Percentiles rank a stretch among this genome's conserved stretches.
Conservation (phyloP, 331 rosid species). For the Dryas integrifolia region DNA sequence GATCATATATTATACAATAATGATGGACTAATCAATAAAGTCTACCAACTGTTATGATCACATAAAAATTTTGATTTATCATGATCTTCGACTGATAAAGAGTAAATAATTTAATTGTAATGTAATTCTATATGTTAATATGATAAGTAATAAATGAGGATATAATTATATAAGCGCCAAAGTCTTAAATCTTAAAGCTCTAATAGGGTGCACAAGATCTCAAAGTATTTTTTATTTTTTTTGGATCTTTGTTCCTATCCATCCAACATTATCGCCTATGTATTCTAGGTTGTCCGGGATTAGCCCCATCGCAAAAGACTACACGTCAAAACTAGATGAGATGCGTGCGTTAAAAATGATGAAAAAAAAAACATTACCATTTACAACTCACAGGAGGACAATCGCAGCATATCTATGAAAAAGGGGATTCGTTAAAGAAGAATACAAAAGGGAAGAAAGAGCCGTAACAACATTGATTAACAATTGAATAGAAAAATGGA, state of each 20-base stretch:
- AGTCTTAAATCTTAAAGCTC: too few species aligned
- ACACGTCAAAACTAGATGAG: not conserved
- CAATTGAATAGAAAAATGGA: not conserved
- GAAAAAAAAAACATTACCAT: too few species aligned
- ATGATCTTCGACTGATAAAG: too few species aligned
- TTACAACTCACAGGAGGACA: not conserved
- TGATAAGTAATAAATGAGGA: too few species aligned
- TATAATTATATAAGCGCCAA: too few species aligned
- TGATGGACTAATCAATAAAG: too few species aligned
- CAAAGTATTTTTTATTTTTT: not conserved
- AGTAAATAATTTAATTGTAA: too few species aligned
- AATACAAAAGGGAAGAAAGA: not conserved
- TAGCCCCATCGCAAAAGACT: not conserved
- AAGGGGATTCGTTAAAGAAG: not conserved
- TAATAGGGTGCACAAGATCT: too few species aligned
- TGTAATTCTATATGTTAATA: too few species aligned
- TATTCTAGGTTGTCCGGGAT: not conserved
- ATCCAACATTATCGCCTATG: not conserved
- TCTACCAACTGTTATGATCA: too few species aligned
- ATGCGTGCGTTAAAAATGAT: not conserved
- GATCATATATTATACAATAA: too few species aligned
- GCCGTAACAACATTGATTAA: not conserved
- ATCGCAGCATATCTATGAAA: not conserved
- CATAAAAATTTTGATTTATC: too few species aligned
- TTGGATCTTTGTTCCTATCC: not conserved